Base-by-base conservation (phyloP, 1,139 yeast species). In the Scheffersomyces stambukii region DNA sequence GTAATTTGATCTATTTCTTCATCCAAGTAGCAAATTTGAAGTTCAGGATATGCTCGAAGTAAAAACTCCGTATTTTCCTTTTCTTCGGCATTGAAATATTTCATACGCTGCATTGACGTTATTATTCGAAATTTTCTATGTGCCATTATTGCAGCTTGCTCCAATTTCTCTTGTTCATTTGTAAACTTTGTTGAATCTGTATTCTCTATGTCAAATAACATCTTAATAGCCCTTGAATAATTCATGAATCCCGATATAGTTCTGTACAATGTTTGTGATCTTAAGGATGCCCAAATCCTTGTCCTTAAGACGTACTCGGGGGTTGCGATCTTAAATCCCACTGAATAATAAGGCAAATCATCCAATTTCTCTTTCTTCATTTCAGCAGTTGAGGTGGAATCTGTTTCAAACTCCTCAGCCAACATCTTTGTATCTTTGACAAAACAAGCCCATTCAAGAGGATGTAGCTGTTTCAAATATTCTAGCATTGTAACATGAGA, bases 171-270 rank as follows among this genome's bases (percentile, higher is more conserved):
- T 19, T 40, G 46, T 27, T 60, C 68, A 21, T 40, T 37, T 8
- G 42, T 43, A 30, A 44, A 49, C 7, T 38, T 37, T 8, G 45
- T 47, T 17, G 36, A 21, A 15, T 39, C 40, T 7, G 49, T 46
- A 28, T 48, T 60, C 37, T 73, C 79, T 10, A 70, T 60, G 25
- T 70, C 70, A 43, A 55, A 64, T 14, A 73, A 45, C 8, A 71
- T 47, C 35, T 71, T 73, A 4, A 73, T 61, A 0, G 78, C 78
- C 12, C 72, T 50, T 6, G 74, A 64, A 41, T 73, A 73, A 41
- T 73, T 72, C 78, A 72, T 72, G 38, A 74, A 74, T 1, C 79
- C 79, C 1, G 77, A 61, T 11, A 74, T 60, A 1, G 79, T 74
- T 29, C 79, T 56, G 38, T 67, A 73, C 13, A 73, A 51, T 1